Evolutionary conservation across 2,329 filamentous ascomycete species (phyloP).

Genomic region (Aspergillus felis): DNA sequence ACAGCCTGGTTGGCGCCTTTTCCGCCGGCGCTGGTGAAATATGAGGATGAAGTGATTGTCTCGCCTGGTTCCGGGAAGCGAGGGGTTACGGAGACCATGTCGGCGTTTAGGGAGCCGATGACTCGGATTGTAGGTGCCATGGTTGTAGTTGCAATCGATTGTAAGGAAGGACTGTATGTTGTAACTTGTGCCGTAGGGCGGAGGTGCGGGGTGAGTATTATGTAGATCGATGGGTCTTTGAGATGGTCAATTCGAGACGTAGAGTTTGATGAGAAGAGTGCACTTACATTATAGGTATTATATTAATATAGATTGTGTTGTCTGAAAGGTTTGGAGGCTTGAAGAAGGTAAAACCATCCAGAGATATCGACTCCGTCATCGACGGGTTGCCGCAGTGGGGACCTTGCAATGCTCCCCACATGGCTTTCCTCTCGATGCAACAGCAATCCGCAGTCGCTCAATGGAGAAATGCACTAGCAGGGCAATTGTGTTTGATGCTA

Average conservation of each 20-base stretch:
- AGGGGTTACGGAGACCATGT: slow-evolving; percentile 83
- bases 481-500: not conserved
- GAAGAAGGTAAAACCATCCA: not conserved
- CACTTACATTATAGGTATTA: not conserved
- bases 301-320: not conserved
- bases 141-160: not conserved
- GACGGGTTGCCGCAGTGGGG: not conserved
- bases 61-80: slow-evolving; percentile 82
- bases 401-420: not conserved
- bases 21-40: slow-evolving; percentile 77
- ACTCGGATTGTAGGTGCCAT: slow-evolving; percentile 64
- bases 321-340: not conserved
- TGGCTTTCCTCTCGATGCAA: not conserved
- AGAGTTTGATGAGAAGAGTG: not conserved
- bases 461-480: too few relatives aligned
- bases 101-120: slow-evolving; percentile 90
- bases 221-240: not conserved
- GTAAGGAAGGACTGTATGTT: too few relatives aligned
- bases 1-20: slow-evolving; percentile 97
- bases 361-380: not conserved
- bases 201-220: not conserved
- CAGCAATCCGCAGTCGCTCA: too few relatives aligned
- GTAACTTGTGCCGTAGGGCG: not conserved
- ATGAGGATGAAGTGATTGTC: slow-evolving; percentile 75
- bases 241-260: not conserved